Evolutionary conservation across 345 rosid species (phyloP).

Genomic region (Acer saccharum): DNA sequence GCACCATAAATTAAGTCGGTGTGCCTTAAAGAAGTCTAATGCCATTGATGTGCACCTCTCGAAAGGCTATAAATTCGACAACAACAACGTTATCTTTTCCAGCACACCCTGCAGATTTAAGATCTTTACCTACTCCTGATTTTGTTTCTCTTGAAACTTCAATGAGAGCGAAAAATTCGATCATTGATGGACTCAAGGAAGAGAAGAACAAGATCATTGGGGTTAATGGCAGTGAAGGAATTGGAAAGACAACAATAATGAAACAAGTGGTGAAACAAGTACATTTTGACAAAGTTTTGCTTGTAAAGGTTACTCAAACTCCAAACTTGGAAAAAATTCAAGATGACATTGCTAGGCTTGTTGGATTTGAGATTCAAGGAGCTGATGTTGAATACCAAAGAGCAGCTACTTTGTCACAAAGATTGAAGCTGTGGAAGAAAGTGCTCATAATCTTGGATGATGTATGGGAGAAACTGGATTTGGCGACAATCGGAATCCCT

Average conservation of each 20-base stretch:
- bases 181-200: background rate
- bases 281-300: slow-evolving; percentile 11
- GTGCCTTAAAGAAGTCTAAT: background rate
- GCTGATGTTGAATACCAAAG: background rate
- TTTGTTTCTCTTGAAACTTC: background rate
- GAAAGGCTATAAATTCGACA: background rate
- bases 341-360: slow-evolving; percentile 17
- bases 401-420: slow-evolving; percentile 7
- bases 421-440: slow-evolving; percentile 20
- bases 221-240: slow-evolving; percentile 5
- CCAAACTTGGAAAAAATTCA: slow-evolving; percentile 21
- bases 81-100: background rate
- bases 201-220: background rate
- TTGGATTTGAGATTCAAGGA: slow-evolving; percentile 20
- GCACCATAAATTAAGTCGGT: background rate
- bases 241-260: background rate
- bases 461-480: slow-evolving; percentile 27
- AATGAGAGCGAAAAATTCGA: background rate
- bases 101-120: background rate
- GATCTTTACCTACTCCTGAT: background rate
- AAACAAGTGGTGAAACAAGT: slow-evolving; percentile 10
- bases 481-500: slow-evolving; percentile 29
- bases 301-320: slow-evolving; percentile 4
- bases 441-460: slow-evolving; percentile 39
- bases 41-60: background rate